A percentile compares a stretch with the other conserved stretches of the same genome.
phyloP scores from a whole-genome alignment of 176 grass and related monocot species.

The Triticum monococcum region DNA sequence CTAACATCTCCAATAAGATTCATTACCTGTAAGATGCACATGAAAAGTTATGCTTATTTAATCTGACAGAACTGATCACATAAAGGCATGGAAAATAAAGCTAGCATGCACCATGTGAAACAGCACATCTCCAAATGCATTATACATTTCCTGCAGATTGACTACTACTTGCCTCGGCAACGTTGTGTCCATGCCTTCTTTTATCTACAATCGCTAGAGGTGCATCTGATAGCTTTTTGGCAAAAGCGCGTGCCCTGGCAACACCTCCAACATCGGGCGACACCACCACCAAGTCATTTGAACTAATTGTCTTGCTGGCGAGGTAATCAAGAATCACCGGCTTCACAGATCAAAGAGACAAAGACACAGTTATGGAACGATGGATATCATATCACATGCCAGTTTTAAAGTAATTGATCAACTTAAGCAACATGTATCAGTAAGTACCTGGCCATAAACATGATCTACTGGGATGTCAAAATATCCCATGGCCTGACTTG shows the following conservation, averaged over 20 bases:
- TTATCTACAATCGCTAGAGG: constrained; percentile 98
- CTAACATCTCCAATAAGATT: constrained; percentile 98
- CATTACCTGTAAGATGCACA: constrained; percentile 73
- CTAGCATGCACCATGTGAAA: constrained; percentile 1
- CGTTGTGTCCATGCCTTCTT: constrained; percentile 96
- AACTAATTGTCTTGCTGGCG: constrained; percentile 87
- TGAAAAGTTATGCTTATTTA: constrained; percentile 15
- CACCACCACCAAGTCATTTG: constrained; percentile 88
- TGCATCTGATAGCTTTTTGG: constrained; percentile 93
- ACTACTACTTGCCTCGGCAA: constrained; percentile 68
- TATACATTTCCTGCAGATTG: constrained; percentile 7
- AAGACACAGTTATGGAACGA: constrained; percentile 14
- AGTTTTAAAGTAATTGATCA: constrained; percentile 1
- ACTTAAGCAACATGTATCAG: constrained; percentile 28
- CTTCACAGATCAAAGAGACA: constrained; percentile 42
- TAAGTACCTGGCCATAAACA: constrained; percentile 90
- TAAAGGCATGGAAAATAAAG: constrained; percentile 10
- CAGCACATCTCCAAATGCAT: constrained; percentile 11
- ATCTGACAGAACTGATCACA: neutral
- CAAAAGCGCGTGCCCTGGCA: constrained; percentile 90
- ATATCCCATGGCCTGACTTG: constrained; percentile 97
- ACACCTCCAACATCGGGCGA: constrained; percentile 97
- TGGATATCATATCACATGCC: constrained; percentile 7
- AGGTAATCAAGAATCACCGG: constrained; percentile 99
- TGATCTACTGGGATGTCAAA: constrained; percentile 99